Percentiles rank a stretch among this genome's conserved stretches.
Evolutionary conservation across 441 rosid species (phyloP).

Genomic region (Gossypium armourianum): DNA sequence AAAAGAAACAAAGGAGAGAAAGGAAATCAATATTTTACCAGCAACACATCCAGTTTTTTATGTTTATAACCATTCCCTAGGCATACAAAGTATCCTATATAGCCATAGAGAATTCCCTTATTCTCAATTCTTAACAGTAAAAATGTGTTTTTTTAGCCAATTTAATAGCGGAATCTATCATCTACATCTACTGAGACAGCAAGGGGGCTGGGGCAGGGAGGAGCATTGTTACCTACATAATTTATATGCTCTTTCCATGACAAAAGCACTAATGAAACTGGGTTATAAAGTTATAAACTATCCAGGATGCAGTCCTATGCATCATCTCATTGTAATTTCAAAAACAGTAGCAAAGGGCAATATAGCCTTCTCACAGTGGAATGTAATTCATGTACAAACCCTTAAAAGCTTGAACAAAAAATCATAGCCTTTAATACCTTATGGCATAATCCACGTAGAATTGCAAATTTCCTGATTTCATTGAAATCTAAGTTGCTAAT

Average conservation of each 20-base stretch:
- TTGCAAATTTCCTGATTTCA: slow-evolving; percentile 55
- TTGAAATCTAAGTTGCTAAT: slow-evolving; percentile 45
- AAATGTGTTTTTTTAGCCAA: background rate
- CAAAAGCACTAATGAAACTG: background rate
- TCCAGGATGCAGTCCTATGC: background rate
- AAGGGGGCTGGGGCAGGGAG: background rate
- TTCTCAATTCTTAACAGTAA: background rate
- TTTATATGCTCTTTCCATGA: background rate
- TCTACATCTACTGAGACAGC: background rate
- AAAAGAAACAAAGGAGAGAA: slow-evolving; percentile 9
- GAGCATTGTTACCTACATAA: background rate
- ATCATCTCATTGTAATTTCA: background rate
- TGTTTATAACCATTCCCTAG: background rate
- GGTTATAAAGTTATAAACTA: background rate
- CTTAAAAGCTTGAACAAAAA: background rate
- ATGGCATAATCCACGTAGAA: slow-evolving; percentile 60
- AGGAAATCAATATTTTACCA: background rate
- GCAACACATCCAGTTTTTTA: background rate
- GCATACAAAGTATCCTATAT: slow-evolving; percentile 1
- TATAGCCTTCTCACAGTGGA: background rate
- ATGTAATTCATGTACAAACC: slow-evolving; percentile 10
- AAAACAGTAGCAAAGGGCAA: background rate
- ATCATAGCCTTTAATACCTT: slow-evolving; percentile 32
- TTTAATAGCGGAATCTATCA: background rate
- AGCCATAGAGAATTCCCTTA: background rate